Conservation (phyloP, 768 basidiomycete species). For the Galerina sulciceps region DNA sequence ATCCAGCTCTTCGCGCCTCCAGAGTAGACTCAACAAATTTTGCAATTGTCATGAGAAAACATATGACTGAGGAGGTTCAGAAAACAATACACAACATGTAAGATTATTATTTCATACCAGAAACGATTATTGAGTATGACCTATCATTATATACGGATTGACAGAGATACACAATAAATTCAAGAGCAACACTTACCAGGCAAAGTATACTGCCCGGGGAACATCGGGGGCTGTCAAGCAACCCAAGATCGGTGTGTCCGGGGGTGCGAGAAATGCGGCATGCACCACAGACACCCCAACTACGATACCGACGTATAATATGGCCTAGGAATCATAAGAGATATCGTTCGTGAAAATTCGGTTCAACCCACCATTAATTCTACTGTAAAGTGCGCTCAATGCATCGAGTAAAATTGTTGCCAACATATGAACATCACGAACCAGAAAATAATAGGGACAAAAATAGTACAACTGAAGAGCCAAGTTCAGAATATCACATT, state of each 20-base stretch:
- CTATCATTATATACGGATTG: not conserved
- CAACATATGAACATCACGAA: not conserved
- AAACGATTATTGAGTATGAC: not conserved
- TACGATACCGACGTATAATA: not conserved
- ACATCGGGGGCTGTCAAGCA: not conserved
- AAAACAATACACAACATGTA: not conserved
- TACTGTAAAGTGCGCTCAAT: not conserved
- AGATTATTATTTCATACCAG: not conserved
- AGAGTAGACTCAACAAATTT: not conserved
- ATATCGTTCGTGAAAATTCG: not conserved
- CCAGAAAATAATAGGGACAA: not conserved
- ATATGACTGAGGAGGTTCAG: not conserved
- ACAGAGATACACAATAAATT: not conserved
- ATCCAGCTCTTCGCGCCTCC: not conserved
- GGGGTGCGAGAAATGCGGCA: not conserved
- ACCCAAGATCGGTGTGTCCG: not conserved
- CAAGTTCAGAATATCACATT: not conserved
- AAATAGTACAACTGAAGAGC: not conserved
- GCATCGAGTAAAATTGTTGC: not conserved
- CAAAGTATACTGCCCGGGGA: not conserved
- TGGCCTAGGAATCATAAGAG: not conserved
- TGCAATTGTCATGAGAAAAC: conserved; percentile 1
- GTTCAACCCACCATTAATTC: not conserved
- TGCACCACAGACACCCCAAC: not conserved
- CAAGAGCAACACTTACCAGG: conserved; percentile 1